Conservation (phyloP, 495 filamentous ascomycete genomes). For the Lophiostoma macrostomum region DNA sequence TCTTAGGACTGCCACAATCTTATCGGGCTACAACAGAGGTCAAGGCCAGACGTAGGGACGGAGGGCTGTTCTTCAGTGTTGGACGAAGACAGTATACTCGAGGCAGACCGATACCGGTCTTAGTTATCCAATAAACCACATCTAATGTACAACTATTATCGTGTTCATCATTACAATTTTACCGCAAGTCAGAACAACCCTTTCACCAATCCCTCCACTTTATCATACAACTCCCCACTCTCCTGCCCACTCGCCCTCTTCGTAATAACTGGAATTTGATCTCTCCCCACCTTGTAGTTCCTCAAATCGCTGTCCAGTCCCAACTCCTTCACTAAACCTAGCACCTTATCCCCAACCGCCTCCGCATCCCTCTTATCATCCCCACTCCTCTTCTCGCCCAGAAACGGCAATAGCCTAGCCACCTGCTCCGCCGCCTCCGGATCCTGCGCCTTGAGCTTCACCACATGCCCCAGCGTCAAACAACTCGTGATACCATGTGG, state of each 20-base stretch:
- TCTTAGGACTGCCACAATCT: too few species aligned
- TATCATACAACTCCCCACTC: constrained; percentile 38
- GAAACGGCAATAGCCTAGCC: constrained; percentile 42
- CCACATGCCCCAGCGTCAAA: constrained; percentile 47
- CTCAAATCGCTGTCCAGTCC: constrained; percentile 38
- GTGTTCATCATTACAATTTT: neutral
- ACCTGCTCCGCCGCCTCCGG: constrained; percentile 45
- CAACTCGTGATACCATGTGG: constrained; percentile 53
- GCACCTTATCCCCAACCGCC: constrained; percentile 39
- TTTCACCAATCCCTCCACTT: constrained; percentile 39
- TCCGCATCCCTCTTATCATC: constrained; percentile 40
- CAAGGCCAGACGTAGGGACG: too few species aligned
- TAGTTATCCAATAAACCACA: too few species aligned
- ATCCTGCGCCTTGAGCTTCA: constrained; percentile 44
- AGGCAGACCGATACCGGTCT: too few species aligned
- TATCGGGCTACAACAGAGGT: too few species aligned
- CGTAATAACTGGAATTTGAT: constrained; percentile 39
- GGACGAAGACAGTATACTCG: too few species aligned
- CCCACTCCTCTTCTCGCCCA: constrained; percentile 40
- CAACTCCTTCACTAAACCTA: constrained; percentile 39
- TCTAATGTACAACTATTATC: too few species aligned
- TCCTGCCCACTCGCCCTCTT: constrained; percentile 38
- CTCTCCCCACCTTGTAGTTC: constrained; percentile 39
- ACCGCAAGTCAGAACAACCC: constrained; percentile 31
- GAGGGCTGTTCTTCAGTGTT: too few species aligned